phyloP scores from a whole-genome alignment of 257 asterid species.

The Fraxinus quadrangulata region DNA sequence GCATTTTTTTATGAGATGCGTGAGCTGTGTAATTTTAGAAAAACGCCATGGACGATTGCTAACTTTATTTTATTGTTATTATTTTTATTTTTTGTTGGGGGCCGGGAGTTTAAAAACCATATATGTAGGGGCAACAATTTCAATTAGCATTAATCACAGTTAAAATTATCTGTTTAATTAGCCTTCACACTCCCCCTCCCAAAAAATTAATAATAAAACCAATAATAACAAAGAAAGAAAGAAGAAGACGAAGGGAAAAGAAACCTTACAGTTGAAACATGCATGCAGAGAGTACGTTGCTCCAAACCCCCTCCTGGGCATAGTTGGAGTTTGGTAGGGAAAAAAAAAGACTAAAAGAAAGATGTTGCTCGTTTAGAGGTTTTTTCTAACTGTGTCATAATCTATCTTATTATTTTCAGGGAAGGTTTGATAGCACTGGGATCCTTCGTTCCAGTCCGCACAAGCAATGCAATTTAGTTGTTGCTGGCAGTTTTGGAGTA shows the following conservation, averaged over 20 bases:
- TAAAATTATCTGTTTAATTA: background rate
- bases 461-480: constrained; percentile 25
- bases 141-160: background rate
- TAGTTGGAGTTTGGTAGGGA: background rate
- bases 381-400: constrained; percentile 2
- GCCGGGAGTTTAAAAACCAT: background rate
- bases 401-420: constrained; percentile 30
- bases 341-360: background rate
- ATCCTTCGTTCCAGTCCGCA: constrained; percentile 12
- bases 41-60: background rate
- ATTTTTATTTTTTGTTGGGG: background rate
- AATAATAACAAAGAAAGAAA: background rate
- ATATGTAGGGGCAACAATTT: background rate
- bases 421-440: constrained; percentile 30
- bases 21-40: background rate
- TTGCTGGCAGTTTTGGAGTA: constrained; percentile 22
- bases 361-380: background rate
- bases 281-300: background rate
- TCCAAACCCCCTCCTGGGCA: background rate
- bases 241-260: background rate
- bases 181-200: background rate
- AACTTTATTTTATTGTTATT: background rate
- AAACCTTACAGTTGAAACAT: background rate
- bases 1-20: background rate
- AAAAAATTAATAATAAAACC: no score